A percentile compares a stretch with the other conserved stretches of the same genome.
phyloP scores from a whole-genome alignment of 768 basidiomycete species.

The Auricularia sp. region DNA sequence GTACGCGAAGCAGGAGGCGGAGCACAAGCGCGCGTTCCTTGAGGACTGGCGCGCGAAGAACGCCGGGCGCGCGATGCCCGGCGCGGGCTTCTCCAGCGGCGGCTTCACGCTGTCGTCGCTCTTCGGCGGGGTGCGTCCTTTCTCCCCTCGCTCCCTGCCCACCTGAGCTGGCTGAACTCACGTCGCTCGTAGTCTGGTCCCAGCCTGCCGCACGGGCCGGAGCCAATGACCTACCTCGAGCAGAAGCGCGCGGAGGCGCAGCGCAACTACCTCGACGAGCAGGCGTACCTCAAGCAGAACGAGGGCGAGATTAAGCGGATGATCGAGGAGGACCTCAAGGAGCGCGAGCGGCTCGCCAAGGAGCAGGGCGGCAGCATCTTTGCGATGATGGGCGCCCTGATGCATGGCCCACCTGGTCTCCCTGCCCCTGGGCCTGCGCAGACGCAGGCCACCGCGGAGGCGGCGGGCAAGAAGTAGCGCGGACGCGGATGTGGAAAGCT shows the following conservation, averaged over 20 bases:
- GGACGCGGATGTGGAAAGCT: too few species aligned
- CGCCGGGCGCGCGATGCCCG: constrained; percentile 10
- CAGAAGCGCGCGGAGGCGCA: constrained; percentile 44
- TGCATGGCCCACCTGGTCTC: background rate
- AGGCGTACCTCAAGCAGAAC: constrained; percentile 41
- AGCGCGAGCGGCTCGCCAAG: background rate
- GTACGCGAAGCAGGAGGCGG: constrained; percentile 81
- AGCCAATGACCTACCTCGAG: constrained; percentile 43
- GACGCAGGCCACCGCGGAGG: too few species aligned
- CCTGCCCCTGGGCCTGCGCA: background rate
- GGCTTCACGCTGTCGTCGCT: constrained; percentile 37
- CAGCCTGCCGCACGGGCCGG: constrained; percentile 9
- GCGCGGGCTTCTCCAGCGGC: constrained; percentile 26
- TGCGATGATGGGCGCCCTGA: background rate
- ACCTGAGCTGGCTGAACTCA: background rate
- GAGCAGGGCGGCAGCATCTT: background rate
- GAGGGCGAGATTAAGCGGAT: constrained; percentile 40
- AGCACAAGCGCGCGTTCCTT: constrained; percentile 64
- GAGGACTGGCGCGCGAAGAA: constrained; percentile 66
- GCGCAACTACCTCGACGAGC: constrained; percentile 41
- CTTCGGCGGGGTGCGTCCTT: constrained; percentile 25
- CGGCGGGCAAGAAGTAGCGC: too few species aligned
- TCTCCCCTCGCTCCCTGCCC: background rate
- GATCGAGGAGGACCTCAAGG: constrained; percentile 37
- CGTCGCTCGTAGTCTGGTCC: background rate